A percentile compares a stretch with the other conserved stretches of the same genome.
phyloP scores from a whole-genome alignment of 2,329 filamentous ascomycete genomes.

The Neonectria neomacrospora region DNA sequence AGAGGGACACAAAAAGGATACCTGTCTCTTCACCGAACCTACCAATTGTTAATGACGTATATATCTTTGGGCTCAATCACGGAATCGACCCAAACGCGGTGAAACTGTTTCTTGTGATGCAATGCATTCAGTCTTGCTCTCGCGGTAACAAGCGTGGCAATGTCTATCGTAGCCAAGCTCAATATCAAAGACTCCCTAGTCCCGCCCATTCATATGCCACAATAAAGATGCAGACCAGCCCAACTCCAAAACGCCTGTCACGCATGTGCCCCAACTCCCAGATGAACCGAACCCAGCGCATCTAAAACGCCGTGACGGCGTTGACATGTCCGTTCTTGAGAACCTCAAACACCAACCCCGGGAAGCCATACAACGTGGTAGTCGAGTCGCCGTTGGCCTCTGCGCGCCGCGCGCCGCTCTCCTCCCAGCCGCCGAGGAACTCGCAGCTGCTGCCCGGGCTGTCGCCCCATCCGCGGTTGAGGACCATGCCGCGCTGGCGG shows the following conservation, averaged over 20 bases:
- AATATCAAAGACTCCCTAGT: not conserved
- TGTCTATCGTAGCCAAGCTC: not conserved
- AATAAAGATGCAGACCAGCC: conserved; percentile 1
- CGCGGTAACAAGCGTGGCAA: not conserved
- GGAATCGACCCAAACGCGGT: no score
- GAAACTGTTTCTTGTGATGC: not conserved
- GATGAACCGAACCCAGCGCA: not conserved
- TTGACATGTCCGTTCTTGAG: conserved; percentile 92
- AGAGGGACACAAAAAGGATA: conserved; percentile 19
- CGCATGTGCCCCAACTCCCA: not conserved
- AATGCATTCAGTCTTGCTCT: not conserved
- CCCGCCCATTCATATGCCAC: not conserved
- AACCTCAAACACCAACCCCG: conserved; percentile 94
- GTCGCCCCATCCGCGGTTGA: conserved; percentile 91
- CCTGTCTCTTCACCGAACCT: conserved; percentile 13
- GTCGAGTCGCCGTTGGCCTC: conserved; percentile 68
- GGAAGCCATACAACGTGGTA: conserved; percentile 92
- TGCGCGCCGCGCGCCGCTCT: conserved; percentile 67
- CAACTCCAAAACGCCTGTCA: conserved; percentile 34
- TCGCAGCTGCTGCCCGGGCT: conserved; percentile 92
- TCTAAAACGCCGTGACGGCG: conserved; percentile 85
- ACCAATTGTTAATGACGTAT: conserved; percentile 11
- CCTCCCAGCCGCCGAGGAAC: conserved; percentile 86
- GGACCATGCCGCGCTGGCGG: conserved; percentile 79
- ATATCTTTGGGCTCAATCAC: not conserved